Conservation (phyloP, 805 yeast species). For the Candida sphagnicola region DNA sequence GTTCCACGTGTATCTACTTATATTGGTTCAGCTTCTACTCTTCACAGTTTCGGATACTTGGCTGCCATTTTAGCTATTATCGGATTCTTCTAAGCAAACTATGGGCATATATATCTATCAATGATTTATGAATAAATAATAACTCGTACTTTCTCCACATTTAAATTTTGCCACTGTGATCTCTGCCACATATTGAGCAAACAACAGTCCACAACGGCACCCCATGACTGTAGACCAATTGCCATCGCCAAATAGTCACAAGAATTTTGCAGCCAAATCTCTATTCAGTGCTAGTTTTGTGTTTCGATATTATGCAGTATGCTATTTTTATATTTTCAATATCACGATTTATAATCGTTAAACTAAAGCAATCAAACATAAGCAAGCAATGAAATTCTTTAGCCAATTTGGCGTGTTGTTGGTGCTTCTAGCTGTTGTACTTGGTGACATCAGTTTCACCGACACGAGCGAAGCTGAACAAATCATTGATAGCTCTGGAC, state of each 20-base stretch:
- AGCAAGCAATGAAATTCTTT: neutral
- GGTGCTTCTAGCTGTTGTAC: neutral
- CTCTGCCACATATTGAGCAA: too few species aligned
- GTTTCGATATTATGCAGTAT: too few species aligned
- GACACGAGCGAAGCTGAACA: constrained; percentile 18
- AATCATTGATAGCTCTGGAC: constrained; percentile 36
- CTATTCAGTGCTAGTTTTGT: too few species aligned
- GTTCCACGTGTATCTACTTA: constrained; percentile 2
- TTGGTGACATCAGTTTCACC: constrained; percentile 5
- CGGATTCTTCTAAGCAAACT: constrained; percentile 3
- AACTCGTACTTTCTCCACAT: too few species aligned
- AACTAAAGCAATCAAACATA: neutral
- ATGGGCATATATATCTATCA: too few species aligned
- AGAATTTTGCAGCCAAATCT: too few species aligned
- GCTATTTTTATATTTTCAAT: too few species aligned
- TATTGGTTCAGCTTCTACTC: neutral
- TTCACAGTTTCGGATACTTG: neutral
- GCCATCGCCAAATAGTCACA: too few species aligned
- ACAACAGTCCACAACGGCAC: too few species aligned
- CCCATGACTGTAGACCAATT: too few species aligned
- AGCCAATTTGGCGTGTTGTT: neutral
- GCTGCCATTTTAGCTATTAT: constrained; percentile 2
- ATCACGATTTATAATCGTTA: neutral
- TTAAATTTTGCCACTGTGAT: too few species aligned
- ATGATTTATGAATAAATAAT: too few species aligned